Evolutionary conservation across 768 basidiomycete genomes (phyloP).

Genomic region (Auricularia sp.): DNA sequence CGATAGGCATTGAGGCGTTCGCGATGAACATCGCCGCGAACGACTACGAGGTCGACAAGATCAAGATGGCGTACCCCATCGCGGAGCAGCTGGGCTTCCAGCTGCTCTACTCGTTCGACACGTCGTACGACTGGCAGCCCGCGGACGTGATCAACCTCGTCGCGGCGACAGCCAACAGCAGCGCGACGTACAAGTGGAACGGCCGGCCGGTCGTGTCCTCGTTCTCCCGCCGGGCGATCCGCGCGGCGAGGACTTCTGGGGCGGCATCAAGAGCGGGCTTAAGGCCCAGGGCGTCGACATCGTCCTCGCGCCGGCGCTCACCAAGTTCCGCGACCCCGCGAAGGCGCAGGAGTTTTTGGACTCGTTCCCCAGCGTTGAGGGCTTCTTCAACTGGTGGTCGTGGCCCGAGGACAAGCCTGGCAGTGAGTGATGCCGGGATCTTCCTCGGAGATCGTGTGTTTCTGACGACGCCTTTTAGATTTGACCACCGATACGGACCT

Average conservation of each 20-base stretch:
- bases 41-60: conserved; percentile 2
- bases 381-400: conserved; percentile 7
- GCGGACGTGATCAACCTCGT: neutral
- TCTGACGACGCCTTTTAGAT: neutral
- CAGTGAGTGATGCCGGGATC: neutral
- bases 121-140: neutral
- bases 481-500: conserved; percentile 6
- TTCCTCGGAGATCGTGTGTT: neutral
- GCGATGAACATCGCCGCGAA: neutral
- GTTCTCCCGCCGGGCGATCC: neutral
- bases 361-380: conserved; percentile 2
- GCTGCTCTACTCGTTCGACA: conserved; percentile 1
- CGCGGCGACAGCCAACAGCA: neutral
- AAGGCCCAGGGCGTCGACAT: neutral
- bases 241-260: neutral
- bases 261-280: neutral
- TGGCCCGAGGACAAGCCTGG: neutral
- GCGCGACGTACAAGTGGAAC: neutral
- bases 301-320: conserved; percentile 2
- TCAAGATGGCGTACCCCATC: neutral
- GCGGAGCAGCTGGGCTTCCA: conserved; percentile 1
- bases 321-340: neutral
- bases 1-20: neutral
- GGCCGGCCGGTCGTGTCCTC: neutral
- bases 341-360: neutral